phyloP scores from a whole-genome alignment of 2,329 filamentous ascomycete genomes.

The Neofusicoccum laricinum region DNA sequence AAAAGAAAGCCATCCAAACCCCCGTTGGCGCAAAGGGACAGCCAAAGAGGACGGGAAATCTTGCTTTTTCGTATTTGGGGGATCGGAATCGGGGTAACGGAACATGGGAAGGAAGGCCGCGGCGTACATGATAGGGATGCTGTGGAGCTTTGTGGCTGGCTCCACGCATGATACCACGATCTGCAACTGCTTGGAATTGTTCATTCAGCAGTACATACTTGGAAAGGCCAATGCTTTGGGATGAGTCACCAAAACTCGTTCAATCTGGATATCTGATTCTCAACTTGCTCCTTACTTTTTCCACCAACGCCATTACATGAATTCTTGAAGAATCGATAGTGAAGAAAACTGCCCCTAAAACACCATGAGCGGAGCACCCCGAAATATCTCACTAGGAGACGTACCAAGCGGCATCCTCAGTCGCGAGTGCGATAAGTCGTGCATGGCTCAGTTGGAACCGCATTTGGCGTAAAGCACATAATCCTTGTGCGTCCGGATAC shows the following conservation, averaged over 20 bases:
- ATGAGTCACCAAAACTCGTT: neutral
- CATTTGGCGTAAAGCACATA: too few relatives aligned
- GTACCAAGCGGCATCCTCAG: slow-evolving; percentile 4
- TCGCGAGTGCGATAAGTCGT: neutral
- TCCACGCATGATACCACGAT: slow-evolving; percentile 5
- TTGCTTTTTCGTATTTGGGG: neutral
- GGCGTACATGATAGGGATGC: neutral
- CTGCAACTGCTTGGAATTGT: neutral
- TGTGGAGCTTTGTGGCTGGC: neutral
- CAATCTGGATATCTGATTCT: slow-evolving; percentile 10
- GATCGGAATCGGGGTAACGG: neutral
- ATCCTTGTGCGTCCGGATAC: neutral
- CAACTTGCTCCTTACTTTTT: slow-evolving; percentile 7
- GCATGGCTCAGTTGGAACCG: neutral
- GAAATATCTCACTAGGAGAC: neutral
- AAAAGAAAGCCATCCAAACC: neutral
- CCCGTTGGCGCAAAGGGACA: neutral
- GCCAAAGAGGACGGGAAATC: neutral
- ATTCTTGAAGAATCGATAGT: neutral
- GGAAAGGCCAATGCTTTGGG: neutral
- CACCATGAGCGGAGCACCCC: neutral
- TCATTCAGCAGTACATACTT: slow-evolving; percentile 1
- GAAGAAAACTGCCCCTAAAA: neutral
- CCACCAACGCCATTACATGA: slow-evolving; percentile 7
- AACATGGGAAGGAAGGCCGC: neutral